Evolutionary conservation across 129 eudicot species (phyloP).

Genomic region (Centaurea solstitialis): DNA sequence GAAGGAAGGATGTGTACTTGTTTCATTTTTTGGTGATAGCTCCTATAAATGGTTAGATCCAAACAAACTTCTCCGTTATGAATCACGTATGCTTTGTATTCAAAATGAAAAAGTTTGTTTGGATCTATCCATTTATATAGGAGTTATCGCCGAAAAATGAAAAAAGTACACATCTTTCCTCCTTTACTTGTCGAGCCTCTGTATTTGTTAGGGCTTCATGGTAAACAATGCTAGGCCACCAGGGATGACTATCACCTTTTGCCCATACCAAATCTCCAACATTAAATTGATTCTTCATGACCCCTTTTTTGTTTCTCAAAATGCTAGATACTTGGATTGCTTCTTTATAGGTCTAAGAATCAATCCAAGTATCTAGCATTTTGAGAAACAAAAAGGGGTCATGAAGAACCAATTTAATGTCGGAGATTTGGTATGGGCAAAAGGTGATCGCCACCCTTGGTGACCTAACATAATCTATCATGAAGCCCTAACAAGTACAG

Average conservation of each 20-base stretch:
- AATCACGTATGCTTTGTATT: constrained; percentile 17
- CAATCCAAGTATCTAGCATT: no score
- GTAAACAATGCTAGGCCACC: constrained; percentile 43
- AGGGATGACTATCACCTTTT: constrained; percentile 29
- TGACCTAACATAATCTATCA: constrained; percentile 29
- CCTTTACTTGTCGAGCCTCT: constrained; percentile 1
- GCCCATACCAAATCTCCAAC: constrained; percentile 38
- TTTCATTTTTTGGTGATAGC: constrained; percentile 35
- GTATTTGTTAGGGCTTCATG: constrained; percentile 27
- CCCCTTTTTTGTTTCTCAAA: background rate
- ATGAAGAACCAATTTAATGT: constrained; percentile 5
- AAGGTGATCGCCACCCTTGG: constrained; percentile 25
- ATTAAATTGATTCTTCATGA: constrained; percentile 5
- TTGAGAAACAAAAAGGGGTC: no score
- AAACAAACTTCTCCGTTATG: constrained; percentile 17
- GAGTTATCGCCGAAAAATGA: constrained; percentile 36
- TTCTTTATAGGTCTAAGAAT: background rate
- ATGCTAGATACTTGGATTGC: background rate
- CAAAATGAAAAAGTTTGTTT: constrained; percentile 23
- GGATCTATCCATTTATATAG: constrained; percentile 36
- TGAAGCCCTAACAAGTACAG: constrained; percentile 16
- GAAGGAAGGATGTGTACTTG: constrained; percentile 22
- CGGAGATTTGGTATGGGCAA: constrained; percentile 30
- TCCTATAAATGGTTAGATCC: constrained; percentile 35
- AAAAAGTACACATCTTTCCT: constrained; percentile 24